These are phyloP conservation scores for Trichosporon sp. DNA, from an alignment of 1,284 basidiomycete genomes.

Conservation along the genomic window DNA sequence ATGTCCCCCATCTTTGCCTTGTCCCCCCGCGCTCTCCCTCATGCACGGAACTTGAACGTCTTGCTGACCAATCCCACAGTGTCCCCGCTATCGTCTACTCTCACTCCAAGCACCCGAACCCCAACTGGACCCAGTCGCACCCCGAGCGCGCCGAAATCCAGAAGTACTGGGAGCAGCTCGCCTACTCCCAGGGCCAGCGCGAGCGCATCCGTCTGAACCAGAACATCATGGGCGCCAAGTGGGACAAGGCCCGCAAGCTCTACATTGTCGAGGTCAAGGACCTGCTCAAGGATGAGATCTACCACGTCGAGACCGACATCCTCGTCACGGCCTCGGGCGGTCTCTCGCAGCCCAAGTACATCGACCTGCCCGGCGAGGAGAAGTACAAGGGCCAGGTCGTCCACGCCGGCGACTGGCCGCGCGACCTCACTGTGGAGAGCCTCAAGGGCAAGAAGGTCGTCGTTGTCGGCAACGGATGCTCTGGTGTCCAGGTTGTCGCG, in stretches of 20 bases:
- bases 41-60: too few relatives aligned
- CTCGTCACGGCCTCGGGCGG: constrained; percentile 17
- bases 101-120: constrained; percentile 17
- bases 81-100: constrained; percentile 15
- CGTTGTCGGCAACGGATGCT: constrained; percentile 22
- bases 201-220: constrained; percentile 17
- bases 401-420: constrained; percentile 28
- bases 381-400: constrained; percentile 24
- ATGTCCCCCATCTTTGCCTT: too few relatives aligned
- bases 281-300: constrained; percentile 12
- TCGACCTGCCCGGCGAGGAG: constrained; percentile 18
- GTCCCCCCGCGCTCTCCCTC: too few relatives aligned
- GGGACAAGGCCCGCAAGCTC: constrained; percentile 9
- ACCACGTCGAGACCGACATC: constrained; percentile 11
- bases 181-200: constrained; percentile 12
- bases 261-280: constrained; percentile 18
- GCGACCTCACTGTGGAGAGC: constrained; percentile 14
- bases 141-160: constrained; percentile 18
- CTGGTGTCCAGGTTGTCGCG: constrained; percentile 17
- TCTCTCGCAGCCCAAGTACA: constrained; percentile 15
- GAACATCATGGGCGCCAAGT: constrained; percentile 16
- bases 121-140: constrained; percentile 16
- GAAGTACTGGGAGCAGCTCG: constrained; percentile 19
- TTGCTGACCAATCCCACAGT: constrained; percentile 9
- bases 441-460: constrained; percentile 19